Conservation (phyloP, 2,329 filamentous ascomycete genomes). For the Beauveria australis region DNA sequence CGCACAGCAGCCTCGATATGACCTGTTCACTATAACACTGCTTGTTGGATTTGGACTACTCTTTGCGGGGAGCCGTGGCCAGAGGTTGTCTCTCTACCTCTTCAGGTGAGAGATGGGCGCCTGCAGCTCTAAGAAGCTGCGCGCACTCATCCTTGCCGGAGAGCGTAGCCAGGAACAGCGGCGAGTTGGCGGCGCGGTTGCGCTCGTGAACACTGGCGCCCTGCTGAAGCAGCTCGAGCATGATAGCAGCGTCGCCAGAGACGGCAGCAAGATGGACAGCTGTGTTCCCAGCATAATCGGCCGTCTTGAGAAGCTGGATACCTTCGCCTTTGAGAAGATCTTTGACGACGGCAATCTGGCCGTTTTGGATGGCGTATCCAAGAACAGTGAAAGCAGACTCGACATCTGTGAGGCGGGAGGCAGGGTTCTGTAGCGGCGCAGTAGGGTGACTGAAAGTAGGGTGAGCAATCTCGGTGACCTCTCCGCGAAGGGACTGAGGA, state of each 20-base stretch:
- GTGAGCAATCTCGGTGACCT: constrained; percentile 68
- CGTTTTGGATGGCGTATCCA: constrained; percentile 66
- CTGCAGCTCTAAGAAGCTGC: constrained; percentile 46
- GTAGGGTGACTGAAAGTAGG: constrained; percentile 71
- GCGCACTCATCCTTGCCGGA: constrained; percentile 47
- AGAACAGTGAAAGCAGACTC: constrained; percentile 61
- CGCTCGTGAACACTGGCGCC: constrained; percentile 61
- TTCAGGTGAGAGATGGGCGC: constrained; percentile 46
- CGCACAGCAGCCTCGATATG: background rate
- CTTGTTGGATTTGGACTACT: background rate
- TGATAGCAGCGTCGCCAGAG: constrained; percentile 43
- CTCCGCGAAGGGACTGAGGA: constrained; percentile 68
- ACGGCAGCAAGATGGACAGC: constrained; percentile 51
- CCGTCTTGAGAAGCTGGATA: constrained; percentile 59
- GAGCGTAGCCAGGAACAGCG: constrained; percentile 55
- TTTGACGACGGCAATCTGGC: constrained; percentile 56
- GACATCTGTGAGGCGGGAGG: constrained; percentile 34
- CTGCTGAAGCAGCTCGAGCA: constrained; percentile 49
- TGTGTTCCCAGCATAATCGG: constrained; percentile 78
- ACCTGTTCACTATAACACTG: background rate
- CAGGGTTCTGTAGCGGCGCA: constrained; percentile 37
- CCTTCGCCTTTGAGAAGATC: constrained; percentile 61
- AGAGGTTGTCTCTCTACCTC: constrained; percentile 25
- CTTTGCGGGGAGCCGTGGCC: background rate
- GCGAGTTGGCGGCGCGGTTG: constrained; percentile 58